Evolutionary conservation across 164 flowering plant genomes (phyloP).

Genomic region (Vitis cinerea): DNA sequence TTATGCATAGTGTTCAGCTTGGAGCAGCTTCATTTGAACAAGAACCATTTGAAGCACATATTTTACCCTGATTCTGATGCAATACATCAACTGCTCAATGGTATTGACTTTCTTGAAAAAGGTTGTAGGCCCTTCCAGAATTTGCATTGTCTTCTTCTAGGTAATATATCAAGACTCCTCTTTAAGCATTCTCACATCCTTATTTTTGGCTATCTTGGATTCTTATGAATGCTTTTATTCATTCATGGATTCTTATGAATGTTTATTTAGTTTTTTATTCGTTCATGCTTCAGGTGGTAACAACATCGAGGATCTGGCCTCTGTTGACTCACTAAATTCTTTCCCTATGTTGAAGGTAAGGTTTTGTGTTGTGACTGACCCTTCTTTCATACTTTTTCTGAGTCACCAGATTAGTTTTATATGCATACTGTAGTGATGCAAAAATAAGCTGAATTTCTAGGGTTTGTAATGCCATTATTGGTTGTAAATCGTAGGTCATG

Average conservation of each 20-base stretch:
- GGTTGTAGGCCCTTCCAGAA: constrained; percentile 53
- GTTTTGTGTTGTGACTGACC: constrained; percentile 3
- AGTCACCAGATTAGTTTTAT: neutral
- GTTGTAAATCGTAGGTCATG: neutral
- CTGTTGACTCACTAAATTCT: constrained; percentile 68
- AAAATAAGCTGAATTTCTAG: neutral
- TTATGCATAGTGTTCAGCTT: constrained; percentile 41
- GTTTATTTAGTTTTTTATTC: constrained; percentile 5
- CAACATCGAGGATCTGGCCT: constrained; percentile 60
- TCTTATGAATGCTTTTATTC: neutral
- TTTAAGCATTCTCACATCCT: neutral
- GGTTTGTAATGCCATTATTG: neutral
- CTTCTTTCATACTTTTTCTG: neutral
- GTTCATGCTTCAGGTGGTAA: constrained; percentile 67
- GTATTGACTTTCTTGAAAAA: constrained; percentile 24
- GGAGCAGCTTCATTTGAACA: constrained; percentile 91
- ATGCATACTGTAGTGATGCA: neutral
- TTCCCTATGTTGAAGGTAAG: constrained; percentile 81
- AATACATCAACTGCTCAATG: constrained; percentile 13
- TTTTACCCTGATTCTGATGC: constrained; percentile 49
- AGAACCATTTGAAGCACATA: constrained; percentile 55
- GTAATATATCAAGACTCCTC: constrained; percentile 29
- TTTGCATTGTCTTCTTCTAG: constrained; percentile 79
- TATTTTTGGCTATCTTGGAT: no score
- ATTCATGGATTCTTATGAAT: neutral